Percentiles rank a stretch among this genome's conserved stretches.
Conservation (phyloP, 2,329 filamentous ascomycete genomes). For the Alternaria incomplexa region DNA sequence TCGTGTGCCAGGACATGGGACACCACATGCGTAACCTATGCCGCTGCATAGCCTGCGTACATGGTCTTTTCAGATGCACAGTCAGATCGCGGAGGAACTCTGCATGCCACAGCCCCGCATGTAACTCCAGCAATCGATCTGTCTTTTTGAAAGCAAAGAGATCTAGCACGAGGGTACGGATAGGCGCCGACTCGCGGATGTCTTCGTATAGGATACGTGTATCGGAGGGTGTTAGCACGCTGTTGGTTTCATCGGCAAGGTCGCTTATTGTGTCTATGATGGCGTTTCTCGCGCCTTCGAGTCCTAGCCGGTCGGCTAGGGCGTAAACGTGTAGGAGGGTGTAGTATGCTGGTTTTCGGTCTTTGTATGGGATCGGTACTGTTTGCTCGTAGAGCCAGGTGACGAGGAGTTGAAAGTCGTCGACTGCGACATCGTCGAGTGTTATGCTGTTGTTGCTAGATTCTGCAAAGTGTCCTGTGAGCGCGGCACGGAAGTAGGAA, state of each 20-base stretch:
- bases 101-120: conserved; percentile 57
- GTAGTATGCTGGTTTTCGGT: conserved; percentile 58
- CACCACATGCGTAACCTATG: conserved; percentile 51
- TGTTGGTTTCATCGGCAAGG: conserved; percentile 56
- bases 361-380: conserved; percentile 51
- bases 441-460: conserved; percentile 50
- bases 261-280: conserved; percentile 53
- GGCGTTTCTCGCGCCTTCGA: conserved; percentile 54
- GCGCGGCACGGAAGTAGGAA: conserved; percentile 59
- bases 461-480: conserved; percentile 56
- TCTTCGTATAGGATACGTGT: conserved; percentile 56
- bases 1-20: conserved; percentile 46
- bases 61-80: conserved; percentile 55
- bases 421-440: conserved; percentile 53
- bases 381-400: conserved; percentile 58
- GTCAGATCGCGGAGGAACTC: conserved; percentile 55
- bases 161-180: conserved; percentile 54
- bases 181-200: conserved; percentile 47
- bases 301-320: conserved; percentile 55
- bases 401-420: conserved; percentile 58
- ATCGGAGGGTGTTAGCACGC: conserved; percentile 57
- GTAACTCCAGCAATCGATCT: conserved; percentile 54
- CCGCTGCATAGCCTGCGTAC: conserved; percentile 49
- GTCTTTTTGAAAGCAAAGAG: conserved; percentile 62
- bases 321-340: conserved; percentile 56